Evolutionary conservation across 345 rosid genomes (phyloP), one percentile per base, ranked within the genome.

Genomic region (Pelargonium nanum): DNA sequence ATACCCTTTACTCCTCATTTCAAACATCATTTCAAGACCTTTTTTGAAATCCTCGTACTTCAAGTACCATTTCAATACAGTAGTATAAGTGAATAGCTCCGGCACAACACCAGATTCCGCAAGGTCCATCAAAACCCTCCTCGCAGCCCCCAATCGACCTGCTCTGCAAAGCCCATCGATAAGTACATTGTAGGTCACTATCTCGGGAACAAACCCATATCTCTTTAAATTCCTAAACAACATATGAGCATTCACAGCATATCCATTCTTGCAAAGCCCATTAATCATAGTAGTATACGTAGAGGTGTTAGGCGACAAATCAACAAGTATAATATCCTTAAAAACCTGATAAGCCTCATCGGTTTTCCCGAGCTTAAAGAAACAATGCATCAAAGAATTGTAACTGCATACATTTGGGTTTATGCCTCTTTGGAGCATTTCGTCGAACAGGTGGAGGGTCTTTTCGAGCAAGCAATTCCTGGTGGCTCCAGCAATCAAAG

Each of bases 361-460:
- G 0, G 83, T 85, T 26, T 72, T 81, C 6, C 91, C 95, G 45
- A 77, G 16, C 64, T 80, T 81, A 66, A 89, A 85, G 63, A 85
- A 73, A 62, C 91, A 81, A 64, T 82, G 86, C 94, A 87, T 89
- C 71, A 92, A 63, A 62, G 84, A 78, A 64, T 92, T 92, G 56
- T 82, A 92, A 72, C 85, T 89, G 88, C 97, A 87, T 45, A 80
- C n/a, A 74, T 92, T 86, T 4, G 96, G 94, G 62, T 56, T 34
- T 53, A 92, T 63, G 4, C 85, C 85, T 58, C 57, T 58, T 0
- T 71, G 68, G 53, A 78, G 78, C 97, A 89, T 92, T 87, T 92
- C 98, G 3, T 87, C 96, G 66, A 93, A 85, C 84, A 93, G 77
- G 58, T 83, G 63, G 64, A 80, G 57, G 32, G 81, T 71, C 30